Evolutionary conservation across 164 flowering plant species (phyloP), one percentile per base, ranked within the genome.

Genomic region (Nymphaea thermarum): DNA sequence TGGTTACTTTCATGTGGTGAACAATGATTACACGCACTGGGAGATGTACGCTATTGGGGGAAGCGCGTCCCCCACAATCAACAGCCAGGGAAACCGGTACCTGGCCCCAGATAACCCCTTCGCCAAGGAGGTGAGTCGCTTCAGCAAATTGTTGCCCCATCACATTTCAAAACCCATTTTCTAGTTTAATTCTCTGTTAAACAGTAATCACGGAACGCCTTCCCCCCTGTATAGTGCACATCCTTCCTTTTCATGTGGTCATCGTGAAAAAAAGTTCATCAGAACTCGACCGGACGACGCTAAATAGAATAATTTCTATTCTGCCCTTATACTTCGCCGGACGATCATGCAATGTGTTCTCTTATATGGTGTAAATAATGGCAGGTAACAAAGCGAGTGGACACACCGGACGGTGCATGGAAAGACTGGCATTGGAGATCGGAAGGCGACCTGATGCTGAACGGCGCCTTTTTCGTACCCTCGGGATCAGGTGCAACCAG

Each of bases 21-120:
- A 83, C 69, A 83, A 83, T 51, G 74, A 77, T 65, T 83, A 74
- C 64, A 78, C 80, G 0, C 69, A 75, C 64, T 83, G 86, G 84
- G 76, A 76, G 73, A 83, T 79, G 86, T 83, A 83, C 64, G 86
- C 86, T 1, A 81, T 83, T 8, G 86, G 86, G 2, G 86, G 86
- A 3, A 83, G 86, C 47, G 81, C 81, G 0, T 74, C 77, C 59
- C 86, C 86, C 2, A 83, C 86, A 43, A 83, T 83, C 62, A 77
- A 77, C 14, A 83, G 86, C 66, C 80, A 83, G 67, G 86, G 86
- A 8, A 83, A 83, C 69, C 75, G 82, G 17, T 83, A 77, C 68
- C 70, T 68, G 17, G 84, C 86, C 0, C 84, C 86, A 4, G 36
- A 47, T 17, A 70, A 83, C 64, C 74, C 51, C 6, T 65, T 65